Base-by-base conservation (phyloP, 225 moss, liverwort and hornwort species). In the Sphagnum tenellum region DNA sequence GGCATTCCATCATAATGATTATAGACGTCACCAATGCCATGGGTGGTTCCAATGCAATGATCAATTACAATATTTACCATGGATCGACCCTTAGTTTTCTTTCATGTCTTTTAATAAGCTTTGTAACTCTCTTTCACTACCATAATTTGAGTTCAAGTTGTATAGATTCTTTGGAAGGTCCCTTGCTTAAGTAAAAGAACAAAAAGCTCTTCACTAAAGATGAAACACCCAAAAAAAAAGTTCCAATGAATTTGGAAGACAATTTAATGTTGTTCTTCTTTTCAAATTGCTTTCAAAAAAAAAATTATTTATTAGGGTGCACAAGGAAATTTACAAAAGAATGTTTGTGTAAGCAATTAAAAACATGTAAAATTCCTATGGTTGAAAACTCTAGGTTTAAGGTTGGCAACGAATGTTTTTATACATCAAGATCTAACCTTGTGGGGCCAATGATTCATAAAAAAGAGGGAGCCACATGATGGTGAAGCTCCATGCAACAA, bases 31-130 rank as follows among this genome's bases (percentile, higher is more conserved):
- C 89, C 88, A 56, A 85, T 68, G 50, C 95, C 95, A 48, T 75
- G 76, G 52, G 85, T 54, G 66, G 92, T 96, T 9, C 92, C 95
- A 61, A 96, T 83, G 68, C 95, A 84, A 76, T 96, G 95, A 67
- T 96, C 92, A 76, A 96, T 96, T 73, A 96, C 95, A 67, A 92
- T 65, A 73, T 96, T 92, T 63, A 89, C 92, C 86, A 90, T 87
- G 14, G 87, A 76, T 69, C 79, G 84, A 76, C 92, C 76, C 65
- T 29, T 76, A 75, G 73, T 67, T 74, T 60, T 80, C 67, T 66
- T 80, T 86, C 65, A 79, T 77, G 59, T 67, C 76, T 62, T 68
- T 70, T 71, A 96, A 56, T 67, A 96, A 83, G 53, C 49, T 81
- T 75, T 71, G 86, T 60, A 96, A 77, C 63, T 88, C 92, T 67